A percentile compares a stretch with the other conserved stretches of the same genome.
Evolutionary conservation across 495 filamentous ascomycete genomes (phyloP).

Genomic region (Neurospora sp.): DNA sequence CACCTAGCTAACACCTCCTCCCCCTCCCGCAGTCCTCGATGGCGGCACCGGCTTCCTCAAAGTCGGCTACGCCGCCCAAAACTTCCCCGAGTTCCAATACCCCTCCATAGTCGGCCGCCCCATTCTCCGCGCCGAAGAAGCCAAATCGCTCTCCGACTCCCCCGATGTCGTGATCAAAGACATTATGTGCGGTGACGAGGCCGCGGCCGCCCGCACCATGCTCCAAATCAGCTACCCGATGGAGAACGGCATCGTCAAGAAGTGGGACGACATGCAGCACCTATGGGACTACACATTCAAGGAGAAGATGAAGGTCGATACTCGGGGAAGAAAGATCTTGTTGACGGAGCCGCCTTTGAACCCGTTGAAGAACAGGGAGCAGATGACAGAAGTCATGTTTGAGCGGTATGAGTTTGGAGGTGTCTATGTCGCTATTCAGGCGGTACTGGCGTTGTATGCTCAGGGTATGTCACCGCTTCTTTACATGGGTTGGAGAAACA

Average conservation of each 20-base stretch:
- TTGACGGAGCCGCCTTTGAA: constrained; percentile 98
- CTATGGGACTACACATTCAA: constrained; percentile 98
- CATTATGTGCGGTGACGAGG: constrained; percentile 99
- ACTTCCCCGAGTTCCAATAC: constrained; percentile 98
- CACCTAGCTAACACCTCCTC: constrained; percentile 13
- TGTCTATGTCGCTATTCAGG: constrained; percentile 97
- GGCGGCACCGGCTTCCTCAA: constrained; percentile 99
- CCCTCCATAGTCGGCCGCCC: constrained; percentile 97
- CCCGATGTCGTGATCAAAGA: constrained; percentile 60
- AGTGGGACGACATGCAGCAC: constrained; percentile 99
- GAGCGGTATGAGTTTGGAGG: constrained; percentile 93
- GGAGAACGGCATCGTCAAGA: constrained; percentile 99
- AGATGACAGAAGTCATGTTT: constrained; percentile 99
- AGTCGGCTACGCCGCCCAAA: constrained; percentile 96
- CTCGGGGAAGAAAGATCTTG: constrained; percentile 89
- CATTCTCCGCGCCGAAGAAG: constrained; percentile 90
- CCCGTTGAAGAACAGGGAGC: constrained; percentile 85
- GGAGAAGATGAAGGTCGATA: constrained; percentile 91
- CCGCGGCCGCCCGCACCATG: constrained; percentile 88
- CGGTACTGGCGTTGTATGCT: constrained; percentile 92
- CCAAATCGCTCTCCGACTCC: constrained; percentile 36
- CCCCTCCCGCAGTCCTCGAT: constrained; percentile 69
- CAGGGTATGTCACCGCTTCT: constrained; percentile 51
- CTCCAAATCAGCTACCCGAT: constrained; percentile 98
- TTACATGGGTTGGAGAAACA: neutral